phyloP scores from a whole-genome alignment of 2,329 filamentous ascomycete species.

The Fusarium oligoseptatum region DNA sequence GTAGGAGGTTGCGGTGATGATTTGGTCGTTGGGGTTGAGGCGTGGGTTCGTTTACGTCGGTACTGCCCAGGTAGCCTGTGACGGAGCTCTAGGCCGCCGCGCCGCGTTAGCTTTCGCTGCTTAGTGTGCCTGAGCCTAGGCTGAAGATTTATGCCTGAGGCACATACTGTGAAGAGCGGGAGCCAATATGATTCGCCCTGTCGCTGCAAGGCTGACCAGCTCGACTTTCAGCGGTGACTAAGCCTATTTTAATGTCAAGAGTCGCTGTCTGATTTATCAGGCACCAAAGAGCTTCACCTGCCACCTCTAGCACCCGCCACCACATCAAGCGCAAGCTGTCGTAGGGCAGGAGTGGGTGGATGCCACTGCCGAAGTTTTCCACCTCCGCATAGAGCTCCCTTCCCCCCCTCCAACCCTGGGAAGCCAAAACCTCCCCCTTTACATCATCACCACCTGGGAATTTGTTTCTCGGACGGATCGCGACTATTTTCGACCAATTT shows the following conservation, averaged over 20 bases:
- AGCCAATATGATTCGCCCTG: slow-evolving; percentile 1
- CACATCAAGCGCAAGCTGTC: slow-evolving; percentile 14
- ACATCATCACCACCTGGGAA: slow-evolving; percentile 40
- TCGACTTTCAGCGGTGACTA: not conserved
- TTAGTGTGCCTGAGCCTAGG: slow-evolving; percentile 29
- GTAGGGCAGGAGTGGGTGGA: slow-evolving; percentile 35
- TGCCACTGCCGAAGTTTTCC: slow-evolving; percentile 40
- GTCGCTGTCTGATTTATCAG: slow-evolving; percentile 27
- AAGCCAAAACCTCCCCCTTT: slow-evolving; percentile 31
- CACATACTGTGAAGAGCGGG: not conserved
- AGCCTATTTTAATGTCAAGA: not conserved
- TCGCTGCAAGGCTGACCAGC: slow-evolving; percentile 27
- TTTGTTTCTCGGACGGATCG: not conserved
- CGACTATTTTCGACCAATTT: not conserved
- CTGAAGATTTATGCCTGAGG: slow-evolving; percentile 44
- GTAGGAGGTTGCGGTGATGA: slow-evolving; percentile 33
- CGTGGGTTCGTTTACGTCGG: slow-evolving; percentile 42
- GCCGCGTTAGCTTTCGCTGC: slow-evolving; percentile 53
- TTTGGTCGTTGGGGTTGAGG: slow-evolving; percentile 38
- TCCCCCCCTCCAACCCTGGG: slow-evolving; percentile 27
- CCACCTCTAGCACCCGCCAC: slow-evolving; percentile 31
- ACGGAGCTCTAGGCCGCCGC: slow-evolving; percentile 60
- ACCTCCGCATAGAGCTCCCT: slow-evolving; percentile 35
- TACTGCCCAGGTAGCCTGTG: slow-evolving; percentile 38
- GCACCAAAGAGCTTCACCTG: slow-evolving; percentile 22